A percentile compares a stretch with the other conserved stretches of the same genome.
These are phyloP conservation scores for Backusella mclennaniae DNA, from an alignment of 192 early-diverging fungal genomes.

Conservation along the genomic window DNA sequence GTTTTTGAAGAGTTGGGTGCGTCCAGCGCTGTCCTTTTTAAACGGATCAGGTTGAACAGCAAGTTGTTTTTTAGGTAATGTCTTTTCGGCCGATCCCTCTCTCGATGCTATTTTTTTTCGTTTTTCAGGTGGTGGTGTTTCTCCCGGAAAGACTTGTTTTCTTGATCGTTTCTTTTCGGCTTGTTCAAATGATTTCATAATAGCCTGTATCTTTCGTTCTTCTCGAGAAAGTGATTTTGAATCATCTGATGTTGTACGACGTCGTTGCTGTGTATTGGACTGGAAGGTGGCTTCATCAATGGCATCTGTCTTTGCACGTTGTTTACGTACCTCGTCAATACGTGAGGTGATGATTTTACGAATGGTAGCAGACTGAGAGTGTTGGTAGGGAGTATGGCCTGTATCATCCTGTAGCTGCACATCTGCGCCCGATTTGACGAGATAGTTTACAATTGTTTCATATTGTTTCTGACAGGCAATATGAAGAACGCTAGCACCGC, in stretches of 20 bases:
- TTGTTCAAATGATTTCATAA: conserved; percentile 60
- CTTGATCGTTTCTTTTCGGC: conserved; percentile 51
- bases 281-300: conserved; percentile 29
- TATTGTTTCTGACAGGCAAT: conserved; percentile 63
- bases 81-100: conserved; percentile 18
- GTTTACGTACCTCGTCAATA: conserved; percentile 28
- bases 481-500: conserved; percentile 58
- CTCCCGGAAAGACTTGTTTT: background rate
- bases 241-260: background rate
- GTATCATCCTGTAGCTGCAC: conserved; percentile 44
- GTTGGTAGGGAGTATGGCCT: conserved; percentile 53
- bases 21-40: conserved; percentile 57
- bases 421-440: conserved; percentile 52
- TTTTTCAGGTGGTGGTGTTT: background rate
- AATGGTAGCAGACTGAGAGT: conserved; percentile 22
- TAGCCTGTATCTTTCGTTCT: conserved; percentile 65
- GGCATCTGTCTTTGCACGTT: conserved; percentile 27
- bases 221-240: conserved; percentile 45
- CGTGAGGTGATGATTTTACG: conserved; percentile 14
- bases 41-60: conserved; percentile 40
- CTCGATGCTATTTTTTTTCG: background rate
- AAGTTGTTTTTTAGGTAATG: background rate
- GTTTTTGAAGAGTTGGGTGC: conserved; percentile 65
- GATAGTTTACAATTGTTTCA: conserved; percentile 38
- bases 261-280: conserved; percentile 13